Base-by-base conservation (phyloP, 2,329 filamentous ascomycete genomes). In the Ophiostoma populinum region DNA sequence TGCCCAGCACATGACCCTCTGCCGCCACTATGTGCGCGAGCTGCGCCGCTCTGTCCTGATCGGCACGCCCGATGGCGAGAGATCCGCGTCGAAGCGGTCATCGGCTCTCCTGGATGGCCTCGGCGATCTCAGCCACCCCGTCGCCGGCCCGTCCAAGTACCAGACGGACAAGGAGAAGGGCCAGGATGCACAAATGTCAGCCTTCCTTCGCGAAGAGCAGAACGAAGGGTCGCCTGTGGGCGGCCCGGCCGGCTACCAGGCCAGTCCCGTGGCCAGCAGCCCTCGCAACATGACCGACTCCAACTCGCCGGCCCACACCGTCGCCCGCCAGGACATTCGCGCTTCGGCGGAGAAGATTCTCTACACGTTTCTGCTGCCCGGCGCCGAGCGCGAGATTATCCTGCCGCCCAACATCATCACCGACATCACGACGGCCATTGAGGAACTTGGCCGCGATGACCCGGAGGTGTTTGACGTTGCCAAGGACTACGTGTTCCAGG, bases 401-500 rank as follows among this genome's bases (percentile, higher is more conserved):
- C 69, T 98, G 6, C 87, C 90, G 0, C 79, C 86, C 41, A 75
- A 75, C 22, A 93, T 95, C 50, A 78, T 87, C 1, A 69, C 80
- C 36, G 76, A 86, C 17, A 86, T 95, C 40, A 92, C 85, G 25
- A 68, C 75, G 15, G 72, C 82, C 11, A 92, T 98, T 43, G 90
- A 98, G 57, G 79, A 87, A 46, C 76, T 83, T 44, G 82, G 83
- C 30, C 75, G 90, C 47, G 90, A 95, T 49, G 90, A 98, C 51
- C 90, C 90, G 0, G 90, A 98, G 55, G 80, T 98, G 10, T 98
- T 98, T 49, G 90, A 95, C 52, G 75, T 82, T 15, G 90, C 90
- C 36, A 98, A 98, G 62, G 90, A 98, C 59, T 98, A 95, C 53
- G 90, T 95, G 42, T 98, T 95, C 56, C 92, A 98, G 58, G 92